A percentile compares a stretch with the other conserved stretches of the same genome.
Conservation (phyloP, 2,329 filamentous ascomycete species). For the Microsporum canis region DNA sequence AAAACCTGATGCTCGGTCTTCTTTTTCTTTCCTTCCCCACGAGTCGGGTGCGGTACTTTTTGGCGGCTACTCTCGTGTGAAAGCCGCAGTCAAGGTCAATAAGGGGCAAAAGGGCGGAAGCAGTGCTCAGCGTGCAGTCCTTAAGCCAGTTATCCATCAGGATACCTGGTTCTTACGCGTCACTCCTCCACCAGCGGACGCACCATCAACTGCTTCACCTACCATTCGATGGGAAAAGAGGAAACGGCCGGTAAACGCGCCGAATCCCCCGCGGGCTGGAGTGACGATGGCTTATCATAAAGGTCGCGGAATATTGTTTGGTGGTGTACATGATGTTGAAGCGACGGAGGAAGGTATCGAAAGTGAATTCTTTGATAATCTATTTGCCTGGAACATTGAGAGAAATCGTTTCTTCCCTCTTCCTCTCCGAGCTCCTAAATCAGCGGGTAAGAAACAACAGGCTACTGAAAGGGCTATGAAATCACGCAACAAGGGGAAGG, state of each 20-base stretch:
- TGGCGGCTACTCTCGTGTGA: conserved; percentile 87
- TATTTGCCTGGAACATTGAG: conserved; percentile 91
- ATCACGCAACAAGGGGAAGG: conserved; percentile 60
- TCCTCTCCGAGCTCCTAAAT: conserved; percentile 60
- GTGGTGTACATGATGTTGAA: conserved; percentile 87
- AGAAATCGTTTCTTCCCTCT: conserved; percentile 90
- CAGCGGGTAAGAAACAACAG: conserved; percentile 48
- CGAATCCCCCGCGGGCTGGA: conserved; percentile 71
- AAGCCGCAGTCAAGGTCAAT: conserved; percentile 47
- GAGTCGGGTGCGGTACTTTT: conserved; percentile 82
- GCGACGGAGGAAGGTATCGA: conserved; percentile 90
- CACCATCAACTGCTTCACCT: conserved; percentile 54
- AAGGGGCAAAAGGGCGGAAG: conserved; percentile 55
- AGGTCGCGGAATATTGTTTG: conserved; percentile 83
- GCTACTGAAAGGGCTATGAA: conserved; percentile 32
- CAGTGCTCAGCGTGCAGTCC: conserved; percentile 53
- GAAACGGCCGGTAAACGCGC: conserved; percentile 83
- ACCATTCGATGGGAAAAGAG: conserved; percentile 80
- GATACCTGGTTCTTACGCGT: conserved; percentile 91
- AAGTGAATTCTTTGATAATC: conserved; percentile 87
- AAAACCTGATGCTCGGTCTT: conserved; percentile 82
- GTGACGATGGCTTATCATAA: conserved; percentile 92
- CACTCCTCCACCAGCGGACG: conserved; percentile 57
- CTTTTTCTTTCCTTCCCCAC: conserved; percentile 83
- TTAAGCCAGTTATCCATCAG: conserved; percentile 83